Percentiles rank a stretch among this genome's conserved stretches.
Evolutionary conservation across 441 rosid genomes (phyloP).

Genomic region (Corymbia citriodora): DNA sequence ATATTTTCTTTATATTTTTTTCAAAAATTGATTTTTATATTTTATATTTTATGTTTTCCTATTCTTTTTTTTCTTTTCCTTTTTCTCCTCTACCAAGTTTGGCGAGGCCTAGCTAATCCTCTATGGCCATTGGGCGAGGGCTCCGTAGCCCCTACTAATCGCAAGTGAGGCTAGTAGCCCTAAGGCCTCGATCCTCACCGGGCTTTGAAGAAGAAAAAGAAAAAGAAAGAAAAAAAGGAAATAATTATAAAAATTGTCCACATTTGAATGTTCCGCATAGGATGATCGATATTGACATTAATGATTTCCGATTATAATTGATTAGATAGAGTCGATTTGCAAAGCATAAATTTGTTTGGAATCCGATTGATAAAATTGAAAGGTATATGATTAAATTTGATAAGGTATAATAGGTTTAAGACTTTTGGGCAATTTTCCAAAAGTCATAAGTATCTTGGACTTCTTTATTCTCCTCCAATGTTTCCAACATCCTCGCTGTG

Average conservation of each 20-base stretch:
- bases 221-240: fast-evolving
- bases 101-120: fast-evolving
- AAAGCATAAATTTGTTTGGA: no score
- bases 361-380: no score
- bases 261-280: fast-evolving
- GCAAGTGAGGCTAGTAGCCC: fast-evolving
- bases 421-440: background rate
- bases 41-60: no score
- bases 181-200: background rate
- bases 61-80: background rate
- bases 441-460: background rate
- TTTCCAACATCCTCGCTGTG: background rate
- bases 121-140: background rate
- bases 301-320: fast-evolving
- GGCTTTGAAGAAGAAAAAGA: background rate
- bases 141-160: fast-evolving
- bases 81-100: background rate
- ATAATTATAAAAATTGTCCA: no score
- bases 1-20: no score
- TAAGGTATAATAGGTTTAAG: no score
- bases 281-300: no score
- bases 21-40: no score
- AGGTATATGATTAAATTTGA: no score
- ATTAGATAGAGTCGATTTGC: no score
- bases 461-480: background rate